Evolutionary conservation across 352 stramenopile genomes (phyloP), one percentile per base, ranked within the genome.

Genomic region (Phytopythium montanum): DNA sequence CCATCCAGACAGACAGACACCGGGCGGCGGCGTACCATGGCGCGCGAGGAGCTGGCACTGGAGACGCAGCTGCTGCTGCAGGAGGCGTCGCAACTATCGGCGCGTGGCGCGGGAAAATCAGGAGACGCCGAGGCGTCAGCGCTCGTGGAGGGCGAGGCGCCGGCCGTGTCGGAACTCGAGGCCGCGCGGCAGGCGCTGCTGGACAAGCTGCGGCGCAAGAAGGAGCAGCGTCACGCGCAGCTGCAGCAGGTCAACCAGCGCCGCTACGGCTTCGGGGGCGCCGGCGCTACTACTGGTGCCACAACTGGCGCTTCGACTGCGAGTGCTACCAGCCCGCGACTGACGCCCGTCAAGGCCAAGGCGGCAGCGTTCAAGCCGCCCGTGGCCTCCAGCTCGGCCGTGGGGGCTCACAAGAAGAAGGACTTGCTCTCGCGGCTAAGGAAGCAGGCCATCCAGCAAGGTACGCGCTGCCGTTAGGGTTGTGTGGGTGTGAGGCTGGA

Each of bases 51-150:
- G 66, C 36, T 92, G 58, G 83, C 83, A 56, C 72, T 92, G 39
- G 66, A 92, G 73, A 90, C 83, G 64, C 80, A 92, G 68, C 66
- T 90, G 9, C 66, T 92, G 74, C 71, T 92, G 70, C 80, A 92
- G 64, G 75, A 90, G 68, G 79, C 76, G 50, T 78, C 81, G 60
- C 80, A 88, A 55, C 68, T 78, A 36, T 79, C 68, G 39, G 79
- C 68, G 56, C 71, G 76, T 41, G 65, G 75, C 36, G 59, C 62
- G 51, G 66, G 23, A 64, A 72, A 28, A 58, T 66, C 26, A 10
- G 31, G 31, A 6, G 65, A 62, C 26, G 64, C 48, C 28, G 33
- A 51, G 21, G 61, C 59, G 21, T 41, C 51, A 29, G 66, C 60
- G 25, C 60, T 58, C 29, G 56, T 73, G 25, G 65, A 64, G 19